Percentiles rank a stretch among this genome's conserved stretches.
These are phyloP conservation scores for Cornus suecica DNA, from an alignment of 148 eudicot species.

Conservation along the genomic window DNA sequence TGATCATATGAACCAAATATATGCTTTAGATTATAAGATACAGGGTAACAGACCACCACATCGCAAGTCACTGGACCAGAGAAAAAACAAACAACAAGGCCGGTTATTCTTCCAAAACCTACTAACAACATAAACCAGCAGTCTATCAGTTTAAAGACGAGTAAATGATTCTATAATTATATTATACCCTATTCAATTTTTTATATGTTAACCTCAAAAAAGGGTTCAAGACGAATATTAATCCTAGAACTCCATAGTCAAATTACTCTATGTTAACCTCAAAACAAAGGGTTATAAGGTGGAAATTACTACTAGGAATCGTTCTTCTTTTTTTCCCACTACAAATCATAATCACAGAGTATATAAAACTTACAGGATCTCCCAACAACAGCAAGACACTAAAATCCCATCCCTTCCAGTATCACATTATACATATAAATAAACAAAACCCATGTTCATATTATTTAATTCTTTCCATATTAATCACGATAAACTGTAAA, in stretches of 20 bases:
- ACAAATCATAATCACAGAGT: not conserved
- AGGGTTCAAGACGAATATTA: not conserved
- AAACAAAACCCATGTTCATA: not conserved
- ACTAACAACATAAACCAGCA: not conserved
- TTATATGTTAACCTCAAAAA: conserved; percentile 1
- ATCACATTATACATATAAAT: not conserved
- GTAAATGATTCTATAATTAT: not conserved
- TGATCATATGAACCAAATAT: not conserved
- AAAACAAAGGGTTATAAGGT: not conserved
- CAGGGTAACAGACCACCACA: too few relatives aligned
- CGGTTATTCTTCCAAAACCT: not conserved
- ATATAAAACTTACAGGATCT: not conserved
- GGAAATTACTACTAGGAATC: not conserved
- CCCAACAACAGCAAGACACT: not conserved
- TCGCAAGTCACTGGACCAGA: too few relatives aligned
- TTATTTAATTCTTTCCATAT: not conserved
- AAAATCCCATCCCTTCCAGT: not conserved
- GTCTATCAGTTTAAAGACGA: not conserved
- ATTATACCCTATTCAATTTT: not conserved
- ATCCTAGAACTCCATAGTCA: not conserved
- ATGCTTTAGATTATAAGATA: too few relatives aligned
- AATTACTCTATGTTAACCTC: not conserved
- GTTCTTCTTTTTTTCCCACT: not conserved
- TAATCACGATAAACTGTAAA: not conserved
- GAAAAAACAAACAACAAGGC: too few relatives aligned